Conservation (phyloP, 208 protist genomes). For the Tritrichomonas musculus region DNA sequence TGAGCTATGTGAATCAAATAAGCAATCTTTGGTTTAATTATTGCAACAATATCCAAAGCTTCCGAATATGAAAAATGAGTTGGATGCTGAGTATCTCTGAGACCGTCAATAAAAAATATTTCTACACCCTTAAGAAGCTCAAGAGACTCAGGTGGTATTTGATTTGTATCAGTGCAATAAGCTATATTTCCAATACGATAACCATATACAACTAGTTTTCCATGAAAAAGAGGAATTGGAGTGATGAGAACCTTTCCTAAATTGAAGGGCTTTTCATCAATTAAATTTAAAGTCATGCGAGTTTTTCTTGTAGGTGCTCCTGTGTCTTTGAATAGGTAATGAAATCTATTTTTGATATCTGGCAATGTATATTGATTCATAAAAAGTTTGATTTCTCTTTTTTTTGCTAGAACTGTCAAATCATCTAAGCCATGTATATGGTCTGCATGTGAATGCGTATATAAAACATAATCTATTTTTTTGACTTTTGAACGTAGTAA, state of each 20-base stretch:
- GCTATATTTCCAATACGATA: neutral
- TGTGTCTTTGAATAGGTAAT: neutral
- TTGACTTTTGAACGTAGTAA: neutral
- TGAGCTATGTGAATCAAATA: neutral
- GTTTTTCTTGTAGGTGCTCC: neutral
- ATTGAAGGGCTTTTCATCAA: neutral
- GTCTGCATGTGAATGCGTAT: neutral
- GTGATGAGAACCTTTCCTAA: neutral
- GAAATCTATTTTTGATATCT: neutral
- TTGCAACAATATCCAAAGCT: neutral
- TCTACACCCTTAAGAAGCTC: neutral
- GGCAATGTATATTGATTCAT: neutral
- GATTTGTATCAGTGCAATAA: neutral
- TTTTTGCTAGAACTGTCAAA: neutral
- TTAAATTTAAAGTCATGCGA: neutral
- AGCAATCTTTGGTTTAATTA: neutral
- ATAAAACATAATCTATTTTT: neutral
- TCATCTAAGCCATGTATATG: neutral
- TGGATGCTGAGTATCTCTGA: neutral
- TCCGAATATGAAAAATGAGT: neutral
- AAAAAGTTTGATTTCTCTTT: neutral
- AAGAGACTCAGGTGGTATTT: neutral
- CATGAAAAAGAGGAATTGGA: neutral
- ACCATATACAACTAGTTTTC: neutral
- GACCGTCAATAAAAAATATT: neutral